Base-by-base conservation (phyloP, 257 asterid species). In the Vinca minor region DNA sequence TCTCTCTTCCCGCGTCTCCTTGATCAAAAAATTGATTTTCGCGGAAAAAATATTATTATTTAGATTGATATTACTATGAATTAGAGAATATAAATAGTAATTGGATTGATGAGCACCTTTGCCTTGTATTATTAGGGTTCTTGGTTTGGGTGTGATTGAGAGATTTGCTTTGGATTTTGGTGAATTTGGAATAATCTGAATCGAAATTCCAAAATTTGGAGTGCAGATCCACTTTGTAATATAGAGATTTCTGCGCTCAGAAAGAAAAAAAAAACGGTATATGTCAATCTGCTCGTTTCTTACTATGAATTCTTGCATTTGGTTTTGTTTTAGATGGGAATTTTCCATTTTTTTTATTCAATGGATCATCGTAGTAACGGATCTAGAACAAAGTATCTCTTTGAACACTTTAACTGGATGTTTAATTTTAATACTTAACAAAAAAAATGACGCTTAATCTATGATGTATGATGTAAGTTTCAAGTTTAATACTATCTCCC, bases 1-100 rank as follows among this genome's bases (percentile, higher is more conserved):
- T 74, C 26, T 44, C 82, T 1, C 44, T 74, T 62, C 62, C 72
- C 13, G 1, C 25, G 1, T 55, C 61, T 29, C 59, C 38, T 5
- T n/a, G n/a, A n/a, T n/a, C n/a, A n/a, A n/a, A n/a, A n/a, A n/a
- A n/a, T n/a, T n/a, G n/a, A n/a, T n/a, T 38, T 4, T 42, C 47
- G 4, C 8, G 47, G 12, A 42, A 42, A 42, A 42, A 11, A 2
- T 12, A 42, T 42, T 1, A 3, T 42, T 12, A 4, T 42, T 42
- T 42, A 1, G 12, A 1, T 3, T 44, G 7, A 0, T 3, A 1
- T 44, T 44, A 44, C 49, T 44, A 44, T 4, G 49, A 41, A 41
- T 38, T n/a, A n/a, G n/a, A n/a, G 12, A 7, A 38, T 38, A 38
- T 11, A 8, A 5, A 13, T 3, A 3, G 13, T 8, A 38, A 8